phyloP scores from a whole-genome alignment of 2,329 filamentous ascomycete genomes.

The Claviceps spartinae region DNA sequence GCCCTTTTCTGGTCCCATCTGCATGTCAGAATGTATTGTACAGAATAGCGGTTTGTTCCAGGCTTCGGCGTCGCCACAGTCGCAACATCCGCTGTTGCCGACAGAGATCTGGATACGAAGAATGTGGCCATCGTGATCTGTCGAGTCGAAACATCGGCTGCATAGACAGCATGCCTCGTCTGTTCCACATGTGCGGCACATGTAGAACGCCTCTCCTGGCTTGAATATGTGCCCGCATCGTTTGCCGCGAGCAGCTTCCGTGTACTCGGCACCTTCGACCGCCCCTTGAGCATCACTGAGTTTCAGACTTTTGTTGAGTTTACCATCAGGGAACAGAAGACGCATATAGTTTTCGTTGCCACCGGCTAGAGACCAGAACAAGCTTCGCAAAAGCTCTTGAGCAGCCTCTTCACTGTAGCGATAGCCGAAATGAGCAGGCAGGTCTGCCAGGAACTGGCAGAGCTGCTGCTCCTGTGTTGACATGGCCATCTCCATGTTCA shows the following conservation, averaged over 20 bases:
- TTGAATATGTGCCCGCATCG: constrained; percentile 97
- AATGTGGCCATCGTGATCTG: constrained; percentile 86
- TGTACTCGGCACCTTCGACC: constrained; percentile 90
- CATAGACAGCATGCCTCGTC: constrained; percentile 95
- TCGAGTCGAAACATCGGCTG: constrained; percentile 86
- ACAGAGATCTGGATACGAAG: constrained; percentile 79
- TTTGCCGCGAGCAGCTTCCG: constrained; percentile 78
- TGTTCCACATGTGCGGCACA: constrained; percentile 83
- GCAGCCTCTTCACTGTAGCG: constrained; percentile 62
- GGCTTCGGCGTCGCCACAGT: constrained; percentile 91
- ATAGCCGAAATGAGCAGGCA: constrained; percentile 60
- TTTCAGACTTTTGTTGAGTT: constrained; percentile 53
- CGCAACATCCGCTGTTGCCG: constrained; percentile 91
- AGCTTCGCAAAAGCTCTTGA: constrained; percentile 57
- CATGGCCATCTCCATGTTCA: constrained; percentile 39
- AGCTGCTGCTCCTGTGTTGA: constrained; percentile 67
- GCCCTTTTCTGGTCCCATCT: constrained; percentile 39
- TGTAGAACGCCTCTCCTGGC: constrained; percentile 81
- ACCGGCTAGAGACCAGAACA: constrained; percentile 79
- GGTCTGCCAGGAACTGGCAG: constrained; percentile 65
- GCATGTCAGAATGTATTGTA: constrained; percentile 69
- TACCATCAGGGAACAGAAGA: constrained; percentile 70
- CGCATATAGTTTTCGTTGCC: constrained; percentile 60
- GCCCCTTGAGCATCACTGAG: constrained; percentile 79
- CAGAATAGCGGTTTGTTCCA: constrained; percentile 83